A percentile compares a stretch with the other conserved stretches of the same genome.
Evolutionary conservation across 1,284 basidiomycete genomes (phyloP).

Genomic region (Mycosarcoma maydis): DNA sequence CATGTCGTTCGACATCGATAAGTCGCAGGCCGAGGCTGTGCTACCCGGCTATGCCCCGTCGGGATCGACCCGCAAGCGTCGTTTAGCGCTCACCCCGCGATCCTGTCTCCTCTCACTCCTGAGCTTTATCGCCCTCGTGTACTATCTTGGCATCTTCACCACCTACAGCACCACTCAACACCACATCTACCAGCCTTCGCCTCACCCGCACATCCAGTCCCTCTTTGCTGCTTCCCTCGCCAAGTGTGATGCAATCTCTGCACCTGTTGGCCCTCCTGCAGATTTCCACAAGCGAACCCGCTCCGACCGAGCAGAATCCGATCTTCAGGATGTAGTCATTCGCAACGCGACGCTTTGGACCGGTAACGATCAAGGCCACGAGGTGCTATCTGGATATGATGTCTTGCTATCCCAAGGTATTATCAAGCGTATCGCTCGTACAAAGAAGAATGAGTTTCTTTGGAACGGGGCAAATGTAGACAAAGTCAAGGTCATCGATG

Average conservation of each 20-base stretch:
- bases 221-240: slow-evolving; percentile 30
- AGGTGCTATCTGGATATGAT: slow-evolving; percentile 72
- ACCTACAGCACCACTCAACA: slow-evolving; percentile 17
- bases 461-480: background rate
- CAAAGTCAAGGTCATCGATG: slow-evolving; percentile 36
- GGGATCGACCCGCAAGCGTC: slow-evolving; percentile 12
- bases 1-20: slow-evolving; percentile 18
- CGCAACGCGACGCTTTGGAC: slow-evolving; percentile 84
- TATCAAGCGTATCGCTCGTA: slow-evolving; percentile 66
- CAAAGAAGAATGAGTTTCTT: slow-evolving; percentile 2
- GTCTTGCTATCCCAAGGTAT: slow-evolving; percentile 70
- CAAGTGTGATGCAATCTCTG: slow-evolving; percentile 36
- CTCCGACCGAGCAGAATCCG: slow-evolving; percentile 78
- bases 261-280: slow-evolving; percentile 69
- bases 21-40: slow-evolving; percentile 10
- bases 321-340: slow-evolving; percentile 74
- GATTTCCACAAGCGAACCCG: slow-evolving; percentile 72
- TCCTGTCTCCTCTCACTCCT: slow-evolving; percentile 25
- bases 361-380: slow-evolving; percentile 75
- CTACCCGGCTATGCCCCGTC: slow-evolving; percentile 27
- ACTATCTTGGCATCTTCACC: slow-evolving; percentile 23
- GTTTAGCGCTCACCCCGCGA: slow-evolving; percentile 11
- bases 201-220: slow-evolving; percentile 28
- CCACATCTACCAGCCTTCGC: slow-evolving; percentile 37
- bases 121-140: slow-evolving; percentile 23